Base-by-base conservation (phyloP, 1,284 basidiomycete genomes). In the Pseudomicrostroma phylloplanum region DNA sequence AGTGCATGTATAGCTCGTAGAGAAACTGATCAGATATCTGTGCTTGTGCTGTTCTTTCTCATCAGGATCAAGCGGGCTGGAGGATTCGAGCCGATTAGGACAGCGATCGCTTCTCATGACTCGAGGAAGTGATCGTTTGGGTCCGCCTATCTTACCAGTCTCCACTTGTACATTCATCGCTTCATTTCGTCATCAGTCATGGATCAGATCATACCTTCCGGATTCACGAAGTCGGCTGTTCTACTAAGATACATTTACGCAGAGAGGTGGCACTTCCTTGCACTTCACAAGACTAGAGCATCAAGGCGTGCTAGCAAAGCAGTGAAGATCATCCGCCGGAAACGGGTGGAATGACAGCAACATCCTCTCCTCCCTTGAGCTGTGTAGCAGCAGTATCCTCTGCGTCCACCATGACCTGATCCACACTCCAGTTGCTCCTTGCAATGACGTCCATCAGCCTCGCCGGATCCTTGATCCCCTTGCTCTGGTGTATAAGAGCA, bases 311-410 rank as follows among this genome's bases (percentile, higher is more conserved):
- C 4, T 4, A 9, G 9, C 30, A 36, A 9, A 36, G 30, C 30
- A 36, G 9, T 3, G 30, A 12, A 48, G 12, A 48, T 64, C 56
- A 65, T 6, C 66, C 66, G 6, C 89, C 89, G 59, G 87, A 89
- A 0, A 90, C 89, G 2, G 88, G 89, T 68, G 87, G 88, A 55
- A 91, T 90, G 41, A 90, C 82, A 13, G 86, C 89, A 8, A 90
- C 85, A 69, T 88, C 86, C 74, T 91, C 88, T n/a, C 88, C 89
- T 13, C 87, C 87, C 55, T 80, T 82, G 53, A 91, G 77, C 19
- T 81, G 61, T 39, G 56, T 48, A n/a, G 84, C 80, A n/a, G 17
- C 42, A 7, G 17, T 25, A 7, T 76, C 69, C 17, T 82, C 80
- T 4, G 82, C 82, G 19, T 86, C 85, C 11, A 89, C 83, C 87